phyloP scores from a whole-genome alignment of 176 grass and related monocot species.

The Musa beccarii region DNA sequence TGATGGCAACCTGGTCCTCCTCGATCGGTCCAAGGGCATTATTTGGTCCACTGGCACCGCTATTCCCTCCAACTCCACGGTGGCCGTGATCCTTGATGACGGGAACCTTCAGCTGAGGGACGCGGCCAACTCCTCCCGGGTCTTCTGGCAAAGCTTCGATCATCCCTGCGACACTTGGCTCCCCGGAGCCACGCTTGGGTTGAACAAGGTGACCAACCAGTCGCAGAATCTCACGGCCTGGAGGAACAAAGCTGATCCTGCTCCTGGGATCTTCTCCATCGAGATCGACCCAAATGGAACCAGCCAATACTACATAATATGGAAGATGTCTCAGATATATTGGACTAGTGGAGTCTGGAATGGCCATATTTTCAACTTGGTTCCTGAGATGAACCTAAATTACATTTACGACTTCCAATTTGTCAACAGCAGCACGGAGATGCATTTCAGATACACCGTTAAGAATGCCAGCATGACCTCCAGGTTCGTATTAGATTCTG shows the following conservation, averaged over 20 bases:
- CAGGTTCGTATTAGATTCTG: constrained; percentile 35
- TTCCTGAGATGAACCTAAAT: constrained; percentile 42
- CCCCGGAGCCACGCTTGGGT: constrained; percentile 41
- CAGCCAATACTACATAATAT: constrained; percentile 49
- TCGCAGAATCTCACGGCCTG: constrained; percentile 53
- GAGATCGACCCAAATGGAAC: constrained; percentile 58
- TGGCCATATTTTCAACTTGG: constrained; percentile 24
- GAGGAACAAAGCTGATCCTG: constrained; percentile 38
- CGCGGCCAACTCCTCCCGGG: constrained; percentile 28
- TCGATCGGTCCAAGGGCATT: constrained; percentile 37
- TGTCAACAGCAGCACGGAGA: constrained; percentile 26
- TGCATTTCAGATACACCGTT: constrained; percentile 51
- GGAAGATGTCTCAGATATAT: constrained; percentile 40
- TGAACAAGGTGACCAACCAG: constrained; percentile 49
- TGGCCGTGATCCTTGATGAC: constrained; percentile 32
- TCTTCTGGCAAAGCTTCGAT: constrained; percentile 21
- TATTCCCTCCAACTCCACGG: constrained; percentile 24
- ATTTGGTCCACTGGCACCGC: constrained; percentile 58
- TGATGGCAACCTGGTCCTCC: constrained; percentile 57
- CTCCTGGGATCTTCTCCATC: constrained; percentile 51
- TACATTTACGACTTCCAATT: constrained; percentile 38
- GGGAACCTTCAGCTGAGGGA: constrained; percentile 66
- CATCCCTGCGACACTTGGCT: constrained; percentile 63
- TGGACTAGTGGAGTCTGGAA: constrained; percentile 37
- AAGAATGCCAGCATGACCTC: constrained; percentile 29